Base-by-base conservation (phyloP, 2,329 filamentous ascomycete genomes). In the Fusarium sp. region DNA sequence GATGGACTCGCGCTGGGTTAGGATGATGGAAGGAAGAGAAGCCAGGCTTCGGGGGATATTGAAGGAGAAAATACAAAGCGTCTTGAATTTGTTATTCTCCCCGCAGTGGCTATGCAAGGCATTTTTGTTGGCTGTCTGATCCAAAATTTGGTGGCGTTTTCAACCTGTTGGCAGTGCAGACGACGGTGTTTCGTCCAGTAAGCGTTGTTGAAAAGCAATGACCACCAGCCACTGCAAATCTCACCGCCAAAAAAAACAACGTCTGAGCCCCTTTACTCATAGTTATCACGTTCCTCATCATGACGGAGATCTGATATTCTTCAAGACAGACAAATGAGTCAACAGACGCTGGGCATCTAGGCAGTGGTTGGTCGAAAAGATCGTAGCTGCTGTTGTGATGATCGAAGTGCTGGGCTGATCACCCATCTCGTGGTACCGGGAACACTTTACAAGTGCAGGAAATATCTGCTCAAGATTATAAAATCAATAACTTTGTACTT, bases 401-500 rank as follows among this genome's bases (percentile, higher is more conserved):
- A 4, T 34, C 2, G 0, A 34, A 34, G 1, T 34, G 3, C 14
- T 34, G 7, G 32, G 7, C 32, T 1, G 4, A 8, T 2, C 1
- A 9, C 32, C 32, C 1, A 34, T 1, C 3, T 34, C 32, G 14
- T 17, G 14, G 32, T 34, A 0, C 18, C 5, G 1, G 17, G 8
- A 1, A 18, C 0, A 9, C 0, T 17, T 4, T 5, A 36, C 1
- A 0, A 36, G 0, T 10, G 17, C 0, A 36, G 1, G 34, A 18
- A 36, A 18, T 10, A 9, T 36, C 1, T 36, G 1, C 17, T 10
- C 17, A 9, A 1, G 15, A 18, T 36, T 0, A 36, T 5, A 9
- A 10, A 18, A 0, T 36, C 0, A 18, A 17, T 10, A 1, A 18
- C 9, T 1, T 36, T 36, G 0, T 18, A 6, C 9, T 36, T 36